Evolutionary conservation across 2,329 filamentous ascomycete genomes (phyloP).

Genomic region (Orbilia quercus): DNA sequence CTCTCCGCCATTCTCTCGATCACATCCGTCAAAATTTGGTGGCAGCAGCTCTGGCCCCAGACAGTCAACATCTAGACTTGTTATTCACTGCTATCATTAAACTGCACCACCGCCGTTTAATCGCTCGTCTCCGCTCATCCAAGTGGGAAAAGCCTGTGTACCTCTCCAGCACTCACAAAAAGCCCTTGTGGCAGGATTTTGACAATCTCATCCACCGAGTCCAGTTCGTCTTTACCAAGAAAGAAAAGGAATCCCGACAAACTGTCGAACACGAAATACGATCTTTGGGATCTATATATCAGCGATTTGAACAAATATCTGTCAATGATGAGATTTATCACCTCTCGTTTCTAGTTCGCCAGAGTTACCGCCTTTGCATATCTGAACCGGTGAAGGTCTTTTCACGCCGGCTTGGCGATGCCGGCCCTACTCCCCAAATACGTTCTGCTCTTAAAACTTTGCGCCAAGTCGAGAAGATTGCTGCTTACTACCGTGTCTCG

Average conservation of each 20-base stretch:
- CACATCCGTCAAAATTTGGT: slow-evolving; percentile 1
- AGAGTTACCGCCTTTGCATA: slow-evolving; percentile 21
- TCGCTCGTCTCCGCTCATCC: slow-evolving; percentile 32
- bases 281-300: slow-evolving; percentile 14
- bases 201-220: slow-evolving; percentile 34
- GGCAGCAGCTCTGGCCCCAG: background rate
- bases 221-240: slow-evolving; percentile 40
- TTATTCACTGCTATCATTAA: slow-evolving; percentile 14
- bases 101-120: slow-evolving; percentile 22
- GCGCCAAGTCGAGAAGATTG: slow-evolving; percentile 39
- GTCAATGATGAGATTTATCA: background rate
- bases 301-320: slow-evolving; percentile 14
- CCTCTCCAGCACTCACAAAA: slow-evolving; percentile 40
- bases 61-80: background rate
- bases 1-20: slow-evolving; percentile 19
- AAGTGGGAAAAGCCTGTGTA: slow-evolving; percentile 42
- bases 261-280: slow-evolving; percentile 12
- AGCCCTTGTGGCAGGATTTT: slow-evolving; percentile 38
- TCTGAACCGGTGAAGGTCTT: slow-evolving; percentile 8
- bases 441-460: slow-evolving; percentile 35
- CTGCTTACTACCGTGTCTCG: slow-evolving; percentile 27
- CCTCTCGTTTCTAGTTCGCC: slow-evolving; percentile 8
- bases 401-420: slow-evolving; percentile 14
- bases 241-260: slow-evolving; percentile 14
- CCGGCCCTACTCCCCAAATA: slow-evolving; percentile 31